Conservation (phyloP, 441 rosid genomes). For the Corymbia calophylla region DNA sequence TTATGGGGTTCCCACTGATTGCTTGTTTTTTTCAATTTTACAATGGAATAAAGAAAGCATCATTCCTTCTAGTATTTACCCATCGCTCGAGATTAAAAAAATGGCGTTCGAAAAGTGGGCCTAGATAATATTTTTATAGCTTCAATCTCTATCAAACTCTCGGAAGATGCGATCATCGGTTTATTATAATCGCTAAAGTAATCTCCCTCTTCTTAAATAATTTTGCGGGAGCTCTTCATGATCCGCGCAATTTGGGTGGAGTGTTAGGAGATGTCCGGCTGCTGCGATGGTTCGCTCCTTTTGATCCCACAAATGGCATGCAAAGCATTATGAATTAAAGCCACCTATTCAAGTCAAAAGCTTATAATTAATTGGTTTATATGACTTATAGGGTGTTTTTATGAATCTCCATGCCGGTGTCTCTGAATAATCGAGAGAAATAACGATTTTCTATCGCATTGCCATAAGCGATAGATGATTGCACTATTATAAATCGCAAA, state of each 20-base stretch:
- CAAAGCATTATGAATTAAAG: not conserved
- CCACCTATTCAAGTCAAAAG: not conserved
- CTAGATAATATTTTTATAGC: not conserved
- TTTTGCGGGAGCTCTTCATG: not conserved
- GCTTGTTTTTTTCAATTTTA: not conserved
- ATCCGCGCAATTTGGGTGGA: not conserved
- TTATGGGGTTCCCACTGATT: not conserved
- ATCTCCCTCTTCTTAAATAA: not conserved
- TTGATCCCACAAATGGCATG: fast-evolving
- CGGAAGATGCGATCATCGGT: not conserved
- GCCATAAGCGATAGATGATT: fast-evolving
- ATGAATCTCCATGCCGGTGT: not conserved
- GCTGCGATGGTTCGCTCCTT: not conserved
- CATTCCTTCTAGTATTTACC: not conserved
- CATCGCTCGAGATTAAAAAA: not conserved
- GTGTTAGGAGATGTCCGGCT: not conserved
- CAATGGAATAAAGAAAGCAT: not conserved
- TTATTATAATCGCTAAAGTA: not conserved
- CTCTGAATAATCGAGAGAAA: not conserved
- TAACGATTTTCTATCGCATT: not conserved
- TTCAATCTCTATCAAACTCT: not conserved
- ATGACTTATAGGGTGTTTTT: not conserved
- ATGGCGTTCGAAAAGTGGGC: not conserved
- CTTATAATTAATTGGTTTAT: not conserved
- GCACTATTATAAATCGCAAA: not conserved